Evolutionary conservation across 2,329 filamentous ascomycete species (phyloP).

Genomic region (Aureobasidium sp.): DNA sequence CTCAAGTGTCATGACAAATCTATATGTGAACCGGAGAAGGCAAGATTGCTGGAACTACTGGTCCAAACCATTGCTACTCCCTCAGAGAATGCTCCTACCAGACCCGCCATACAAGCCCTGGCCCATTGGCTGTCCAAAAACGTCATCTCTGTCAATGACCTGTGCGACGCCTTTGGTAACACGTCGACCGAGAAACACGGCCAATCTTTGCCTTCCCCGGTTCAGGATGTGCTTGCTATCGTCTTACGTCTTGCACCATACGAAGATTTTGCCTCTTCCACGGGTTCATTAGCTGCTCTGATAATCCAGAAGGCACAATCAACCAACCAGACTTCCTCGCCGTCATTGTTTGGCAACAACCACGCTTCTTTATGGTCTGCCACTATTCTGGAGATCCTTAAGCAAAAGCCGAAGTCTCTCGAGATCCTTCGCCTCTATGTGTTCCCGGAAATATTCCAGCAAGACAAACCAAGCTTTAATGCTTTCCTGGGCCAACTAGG

Average conservation of each 20-base stretch:
- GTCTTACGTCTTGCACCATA: conserved; percentile 6
- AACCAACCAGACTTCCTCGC: background rate
- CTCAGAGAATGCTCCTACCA: conserved; percentile 36
- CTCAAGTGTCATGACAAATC: conserved; percentile 19
- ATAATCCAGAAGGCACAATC: conserved; percentile 20
- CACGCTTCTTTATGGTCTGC: conserved; percentile 27
- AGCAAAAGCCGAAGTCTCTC: conserved; percentile 27
- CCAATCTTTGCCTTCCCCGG: background rate
- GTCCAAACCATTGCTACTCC: conserved; percentile 19
- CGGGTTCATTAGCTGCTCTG: background rate
- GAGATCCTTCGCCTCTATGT: conserved; percentile 37
- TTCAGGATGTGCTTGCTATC: background rate
- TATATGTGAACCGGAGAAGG: background rate
- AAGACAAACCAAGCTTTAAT: conserved; percentile 30
- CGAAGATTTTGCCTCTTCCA: conserved; percentile 24
- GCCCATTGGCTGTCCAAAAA: conserved; percentile 57
- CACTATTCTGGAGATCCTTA: conserved; percentile 27
- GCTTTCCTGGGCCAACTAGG: conserved; percentile 32
- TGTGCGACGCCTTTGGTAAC: background rate
- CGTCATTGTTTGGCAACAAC: conserved; percentile 7
- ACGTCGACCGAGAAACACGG: background rate
- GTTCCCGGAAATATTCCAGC: conserved; percentile 39
- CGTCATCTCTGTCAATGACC: conserved; percentile 31
- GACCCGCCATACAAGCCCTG: conserved; percentile 60
- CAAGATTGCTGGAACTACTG: conserved; percentile 1